These are phyloP conservation scores for Neolentinus lepideus DNA, from an alignment of 1,284 basidiomycete genomes.

Conservation along the genomic window DNA sequence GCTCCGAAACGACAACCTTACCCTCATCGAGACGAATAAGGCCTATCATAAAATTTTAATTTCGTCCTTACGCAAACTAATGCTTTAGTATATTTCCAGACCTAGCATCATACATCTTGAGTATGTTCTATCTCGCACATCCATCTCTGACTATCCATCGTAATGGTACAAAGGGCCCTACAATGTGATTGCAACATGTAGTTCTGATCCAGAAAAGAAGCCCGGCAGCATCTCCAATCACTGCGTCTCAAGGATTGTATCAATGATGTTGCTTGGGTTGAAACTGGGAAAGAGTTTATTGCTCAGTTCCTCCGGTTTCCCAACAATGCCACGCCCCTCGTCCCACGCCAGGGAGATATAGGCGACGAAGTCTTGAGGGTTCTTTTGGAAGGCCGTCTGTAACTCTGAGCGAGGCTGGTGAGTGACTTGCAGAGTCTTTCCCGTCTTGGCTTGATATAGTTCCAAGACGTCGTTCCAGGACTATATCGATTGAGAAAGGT, in stretches of 20 bases:
- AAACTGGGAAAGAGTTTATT: constrained; percentile 11
- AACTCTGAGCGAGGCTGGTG: constrained; percentile 8
- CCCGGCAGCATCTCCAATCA: too few species aligned
- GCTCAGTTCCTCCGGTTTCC: constrained; percentile 3
- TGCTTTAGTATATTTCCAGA: too few species aligned
- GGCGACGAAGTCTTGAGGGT: constrained; percentile 9
- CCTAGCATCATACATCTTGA: too few species aligned
- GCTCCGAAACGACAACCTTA: too few species aligned
- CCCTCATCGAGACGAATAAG: too few species aligned
- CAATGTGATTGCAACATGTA: too few species aligned
- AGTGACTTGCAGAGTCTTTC: constrained; percentile 10
- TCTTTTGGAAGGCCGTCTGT: constrained; percentile 5
- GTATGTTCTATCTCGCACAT: too few species aligned
- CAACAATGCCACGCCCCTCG: constrained; percentile 8
- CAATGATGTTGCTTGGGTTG: constrained; percentile 13
- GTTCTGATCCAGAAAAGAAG: too few species aligned
- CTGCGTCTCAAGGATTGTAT: constrained; percentile 1
- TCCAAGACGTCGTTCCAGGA: constrained; percentile 12
- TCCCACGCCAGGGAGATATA: constrained; percentile 10
- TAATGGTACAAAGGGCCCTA: too few species aligned
- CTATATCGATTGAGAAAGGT: background rate
- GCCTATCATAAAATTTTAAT: too few species aligned
- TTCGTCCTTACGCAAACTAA: too few species aligned
- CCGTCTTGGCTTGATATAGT: constrained; percentile 9
- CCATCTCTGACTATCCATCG: too few species aligned